These are phyloP conservation scores for Orbilia ellipsospora DNA, from an alignment of 2,329 filamentous ascomycete species.

Conservation along the genomic window DNA sequence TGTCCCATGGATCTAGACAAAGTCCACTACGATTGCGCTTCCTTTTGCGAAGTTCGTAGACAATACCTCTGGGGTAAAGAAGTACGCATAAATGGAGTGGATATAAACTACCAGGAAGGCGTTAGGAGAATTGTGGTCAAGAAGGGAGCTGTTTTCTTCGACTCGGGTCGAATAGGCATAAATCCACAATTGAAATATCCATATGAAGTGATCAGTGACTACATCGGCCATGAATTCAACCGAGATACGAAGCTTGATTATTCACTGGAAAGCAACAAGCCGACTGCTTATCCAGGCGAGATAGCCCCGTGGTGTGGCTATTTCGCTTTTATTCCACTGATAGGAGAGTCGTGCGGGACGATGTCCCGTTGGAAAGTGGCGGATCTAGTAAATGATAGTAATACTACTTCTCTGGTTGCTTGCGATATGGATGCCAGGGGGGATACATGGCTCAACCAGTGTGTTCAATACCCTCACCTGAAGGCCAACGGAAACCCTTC, in stretches of 20 bases:
- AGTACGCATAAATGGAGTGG: not conserved
- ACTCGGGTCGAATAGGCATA: not conserved
- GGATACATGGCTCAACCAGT: slow-evolving; percentile 5
- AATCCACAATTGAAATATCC: not conserved
- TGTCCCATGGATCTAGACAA: slow-evolving; percentile 6
- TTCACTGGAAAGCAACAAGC: slow-evolving; percentile 5
- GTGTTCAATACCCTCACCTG: slow-evolving; percentile 18
- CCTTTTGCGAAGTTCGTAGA: slow-evolving; percentile 32
- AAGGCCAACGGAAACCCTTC: slow-evolving; percentile 35
- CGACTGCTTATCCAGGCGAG: not conserved
- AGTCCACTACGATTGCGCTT: slow-evolving; percentile 17
- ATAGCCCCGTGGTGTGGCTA: slow-evolving; percentile 28
- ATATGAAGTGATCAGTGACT: slow-evolving; percentile 5
- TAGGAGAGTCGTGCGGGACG: slow-evolving; percentile 32
- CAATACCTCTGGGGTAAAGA: slow-evolving; percentile 32
- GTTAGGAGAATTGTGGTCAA: not conserved
- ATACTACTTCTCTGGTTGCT: not conserved
- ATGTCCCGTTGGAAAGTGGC: slow-evolving; percentile 8
- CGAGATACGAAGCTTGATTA: slow-evolving; percentile 4
- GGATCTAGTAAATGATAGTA: not conserved
- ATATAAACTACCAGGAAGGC: not conserved
- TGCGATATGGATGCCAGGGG: slow-evolving; percentile 4
- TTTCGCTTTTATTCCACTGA: slow-evolving; percentile 25
- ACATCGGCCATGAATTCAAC: not conserved
- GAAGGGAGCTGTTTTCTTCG: not conserved